Evolutionary conservation across 768 basidiomycete species (phyloP).

Genomic region (Mycena rosella): DNA sequence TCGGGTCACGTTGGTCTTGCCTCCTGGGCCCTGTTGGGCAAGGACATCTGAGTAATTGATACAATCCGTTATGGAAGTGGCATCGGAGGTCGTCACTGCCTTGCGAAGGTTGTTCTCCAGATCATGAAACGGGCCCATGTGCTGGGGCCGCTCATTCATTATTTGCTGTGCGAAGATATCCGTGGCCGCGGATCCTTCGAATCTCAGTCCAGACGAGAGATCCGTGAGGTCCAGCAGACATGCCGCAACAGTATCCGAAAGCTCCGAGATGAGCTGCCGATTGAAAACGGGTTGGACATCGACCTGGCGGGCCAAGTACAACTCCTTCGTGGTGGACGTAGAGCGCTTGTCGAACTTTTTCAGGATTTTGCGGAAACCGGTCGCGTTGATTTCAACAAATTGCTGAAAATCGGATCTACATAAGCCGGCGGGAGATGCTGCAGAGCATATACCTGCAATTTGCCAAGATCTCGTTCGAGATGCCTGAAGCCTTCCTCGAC

Average conservation of each 20-base stretch:
- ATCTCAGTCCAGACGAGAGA: slow-evolving; percentile 77
- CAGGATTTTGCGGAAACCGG: slow-evolving; percentile 95
- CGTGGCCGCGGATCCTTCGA: slow-evolving; percentile 83
- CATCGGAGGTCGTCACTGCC: slow-evolving; percentile 75
- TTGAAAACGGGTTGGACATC: slow-evolving; percentile 99
- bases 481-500: slow-evolving; percentile 97
- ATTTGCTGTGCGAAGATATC: slow-evolving; percentile 84
- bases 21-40: slow-evolving; percentile 64
- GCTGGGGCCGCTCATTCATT: slow-evolving; percentile 68
- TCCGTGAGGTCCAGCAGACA: slow-evolving; percentile 86
- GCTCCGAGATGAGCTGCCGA: slow-evolving; percentile 95
- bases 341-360: slow-evolving; percentile 99
- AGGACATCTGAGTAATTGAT: slow-evolving; percentile 78
- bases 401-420: slow-evolving; percentile 64
- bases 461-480: slow-evolving; percentile 93
- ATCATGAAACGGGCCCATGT: slow-evolving; percentile 85
- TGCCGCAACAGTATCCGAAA: slow-evolving; percentile 91
- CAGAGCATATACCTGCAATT: slow-evolving; percentile 80
- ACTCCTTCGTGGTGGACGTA: slow-evolving; percentile 94
- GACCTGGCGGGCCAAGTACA: slow-evolving; percentile 95
- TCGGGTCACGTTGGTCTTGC: slow-evolving; percentile 82
- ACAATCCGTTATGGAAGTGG: slow-evolving; percentile 73
- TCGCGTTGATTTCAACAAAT: slow-evolving; percentile 98
- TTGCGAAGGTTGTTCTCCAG: slow-evolving; percentile 89
- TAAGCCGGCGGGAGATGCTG: slow-evolving; percentile 37